Evolutionary conservation across 2,329 filamentous ascomycete genomes (phyloP).

Genomic region (Pyrenochaeta sp.): DNA sequence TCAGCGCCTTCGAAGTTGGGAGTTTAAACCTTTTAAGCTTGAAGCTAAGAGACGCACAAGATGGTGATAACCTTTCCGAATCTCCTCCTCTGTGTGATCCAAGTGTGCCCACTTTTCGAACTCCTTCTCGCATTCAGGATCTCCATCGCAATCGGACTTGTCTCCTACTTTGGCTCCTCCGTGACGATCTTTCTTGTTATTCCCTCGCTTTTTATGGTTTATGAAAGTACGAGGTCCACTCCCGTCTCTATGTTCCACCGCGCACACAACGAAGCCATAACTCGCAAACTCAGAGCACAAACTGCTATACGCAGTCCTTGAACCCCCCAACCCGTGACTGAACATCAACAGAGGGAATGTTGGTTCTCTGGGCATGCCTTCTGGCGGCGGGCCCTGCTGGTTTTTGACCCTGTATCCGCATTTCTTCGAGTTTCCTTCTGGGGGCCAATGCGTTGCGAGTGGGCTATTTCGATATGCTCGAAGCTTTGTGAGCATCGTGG

Average conservation of each 20-base stretch:
- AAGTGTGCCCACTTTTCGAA: constrained; percentile 37
- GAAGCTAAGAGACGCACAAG: constrained; percentile 47
- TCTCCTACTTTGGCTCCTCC: constrained; percentile 22
- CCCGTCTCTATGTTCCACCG: constrained; percentile 72
- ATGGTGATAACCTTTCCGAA: constrained; percentile 55
- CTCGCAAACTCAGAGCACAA: constrained; percentile 73
- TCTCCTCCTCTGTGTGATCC: constrained; percentile 51
- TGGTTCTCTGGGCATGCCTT: constrained; percentile 48
- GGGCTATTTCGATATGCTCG: constrained; percentile 70
- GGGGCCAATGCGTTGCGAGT: constrained; percentile 65
- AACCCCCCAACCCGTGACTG: constrained; percentile 72
- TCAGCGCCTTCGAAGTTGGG: constrained; percentile 10
- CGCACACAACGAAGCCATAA: constrained; percentile 71
- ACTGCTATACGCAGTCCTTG: constrained; percentile 68
- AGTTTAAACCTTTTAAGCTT: neutral
- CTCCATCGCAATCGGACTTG: constrained; percentile 9
- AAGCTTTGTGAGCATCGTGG: constrained; percentile 70
- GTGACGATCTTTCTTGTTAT: constrained; percentile 21
- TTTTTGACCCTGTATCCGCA: constrained; percentile 54
- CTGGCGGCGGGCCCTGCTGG: constrained; percentile 50
- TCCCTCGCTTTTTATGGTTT: constrained; percentile 59
- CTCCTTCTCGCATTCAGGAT: constrained; percentile 28
- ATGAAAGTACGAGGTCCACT: constrained; percentile 69
- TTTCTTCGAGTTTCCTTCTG: constrained; percentile 49
- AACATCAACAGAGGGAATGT: constrained; percentile 71